phyloP scores from a whole-genome alignment of 1,284 basidiomycete species.

The Anthracocystis panici-leucophaei region DNA sequence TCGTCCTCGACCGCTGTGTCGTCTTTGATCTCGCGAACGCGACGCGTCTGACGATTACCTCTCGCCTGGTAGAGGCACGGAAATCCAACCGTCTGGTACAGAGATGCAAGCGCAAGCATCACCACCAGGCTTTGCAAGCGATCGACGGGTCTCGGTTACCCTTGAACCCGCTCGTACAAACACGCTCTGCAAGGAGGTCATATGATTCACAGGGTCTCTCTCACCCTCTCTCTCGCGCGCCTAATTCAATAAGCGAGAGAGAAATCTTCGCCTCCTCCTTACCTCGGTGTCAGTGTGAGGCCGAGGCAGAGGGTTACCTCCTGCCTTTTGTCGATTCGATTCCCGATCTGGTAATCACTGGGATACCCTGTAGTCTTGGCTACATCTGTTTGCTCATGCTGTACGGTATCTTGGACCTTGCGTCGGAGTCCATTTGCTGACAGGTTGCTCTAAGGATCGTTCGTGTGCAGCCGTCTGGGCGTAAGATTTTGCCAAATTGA shows the following conservation, averaged over 20 bases:
- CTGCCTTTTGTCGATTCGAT: constrained; percentile 9
- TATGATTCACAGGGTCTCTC: constrained; percentile 20
- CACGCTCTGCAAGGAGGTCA: constrained; percentile 14
- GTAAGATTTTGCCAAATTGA: not conserved
- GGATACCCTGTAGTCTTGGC: no score
- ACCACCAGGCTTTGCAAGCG: not conserved
- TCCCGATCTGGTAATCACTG: no score
- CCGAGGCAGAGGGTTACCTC: constrained; percentile 31
- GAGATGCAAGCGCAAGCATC: not conserved
- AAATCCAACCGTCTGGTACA: not conserved
- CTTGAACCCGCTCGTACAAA: not conserved
- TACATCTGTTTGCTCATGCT: no score
- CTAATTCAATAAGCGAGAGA: constrained; percentile 3
- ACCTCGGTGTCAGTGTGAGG: constrained; percentile 32
- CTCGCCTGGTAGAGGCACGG: not conserved
- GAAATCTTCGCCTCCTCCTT: constrained; percentile 13
- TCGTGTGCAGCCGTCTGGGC: not conserved
- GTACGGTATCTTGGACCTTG: no score
- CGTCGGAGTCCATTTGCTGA: not conserved
- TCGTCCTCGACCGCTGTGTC: no score
- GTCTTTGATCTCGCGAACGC: not conserved
- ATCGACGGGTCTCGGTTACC: not conserved
- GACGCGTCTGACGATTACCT: not conserved
- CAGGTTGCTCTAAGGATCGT: not conserved
- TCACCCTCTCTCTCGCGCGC: not conserved